Base-by-base conservation (phyloP, 768 basidiomycete genomes). In the Tricholoma sp. region DNA sequence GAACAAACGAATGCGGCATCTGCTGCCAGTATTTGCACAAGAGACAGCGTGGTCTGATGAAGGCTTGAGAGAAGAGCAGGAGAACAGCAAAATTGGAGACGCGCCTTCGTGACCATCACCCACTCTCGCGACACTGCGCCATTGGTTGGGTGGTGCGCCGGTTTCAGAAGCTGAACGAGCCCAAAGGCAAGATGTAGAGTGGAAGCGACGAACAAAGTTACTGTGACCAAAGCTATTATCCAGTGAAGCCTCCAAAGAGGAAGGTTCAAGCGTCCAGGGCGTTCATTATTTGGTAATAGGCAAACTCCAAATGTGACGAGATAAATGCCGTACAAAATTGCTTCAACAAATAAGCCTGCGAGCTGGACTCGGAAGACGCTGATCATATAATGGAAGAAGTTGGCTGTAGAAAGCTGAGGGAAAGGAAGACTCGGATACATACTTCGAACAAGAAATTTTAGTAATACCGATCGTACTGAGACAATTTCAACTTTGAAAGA, bases 311-410 rank as follows among this genome's bases (percentile, higher is more conserved):
- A 39, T 24, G 52, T 53, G 18, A 53, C 52, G 16, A 53, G 52
- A 22, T 53, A 41, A 7, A 41, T 41, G 7, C 52, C 52, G 21
- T 53, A 53, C 16, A 53, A 27, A 16, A 53, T 53, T 1, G 37
- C 21, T 18, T 53, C 21, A 6, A 27, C 29, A 6, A 53, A 53
- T 41, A 41, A 37, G 2, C 24, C 52, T 41, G 41, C 0, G 61
- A 69, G 41, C 59, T 71, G n/a, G 56, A 55, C 12, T 22, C 10
- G 5, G 22, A 16, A 4, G 5, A 12, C 3, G 12, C 10, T 22
- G 21, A 46, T 22, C 45, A 46, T 46, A 11, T 9, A 19, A 4
- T 27, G 24, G 24, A 27, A 27, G 24, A 5, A 27, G 24, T 27
- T 5, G 24, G 5, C 24, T n/a, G n/a, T n/a, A n/a, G n/a, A n/a